Evolutionary conservation across 768 basidiomycete genomes (phyloP).

Genomic region (Mycena venus): DNA sequence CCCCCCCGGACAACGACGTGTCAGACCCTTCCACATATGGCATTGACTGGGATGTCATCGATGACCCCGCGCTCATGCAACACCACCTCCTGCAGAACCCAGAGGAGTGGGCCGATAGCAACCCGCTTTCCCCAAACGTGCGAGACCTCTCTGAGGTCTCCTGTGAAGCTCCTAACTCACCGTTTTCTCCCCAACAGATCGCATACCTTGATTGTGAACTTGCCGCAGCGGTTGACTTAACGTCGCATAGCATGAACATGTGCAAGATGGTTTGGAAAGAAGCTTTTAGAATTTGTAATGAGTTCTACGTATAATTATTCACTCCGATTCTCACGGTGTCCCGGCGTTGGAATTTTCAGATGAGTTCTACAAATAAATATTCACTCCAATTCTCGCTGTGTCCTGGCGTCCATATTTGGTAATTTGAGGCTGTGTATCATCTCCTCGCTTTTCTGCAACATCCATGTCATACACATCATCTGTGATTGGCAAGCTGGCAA

Average conservation of each 20-base stretch:
- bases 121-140: background rate
- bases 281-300: background rate
- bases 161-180: background rate
- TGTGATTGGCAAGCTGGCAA: too few relatives aligned
- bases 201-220: background rate
- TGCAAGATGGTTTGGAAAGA: background rate
- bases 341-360: too few relatives aligned
- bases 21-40: slow-evolving; percentile 21
- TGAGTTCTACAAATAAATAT: too few relatives aligned
- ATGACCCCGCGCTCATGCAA: background rate
- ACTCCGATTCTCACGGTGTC: too few relatives aligned
- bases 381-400: too few relatives aligned
- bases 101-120: background rate
- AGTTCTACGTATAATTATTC: too few relatives aligned
- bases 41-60: background rate
- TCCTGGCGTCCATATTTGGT: too few relatives aligned
- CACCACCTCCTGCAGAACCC: slow-evolving; percentile 4
- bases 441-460: too few relatives aligned
- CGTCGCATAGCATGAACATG: background rate
- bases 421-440: too few relatives aligned
- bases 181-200: background rate
- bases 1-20: background rate
- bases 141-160: background rate
- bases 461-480: too few relatives aligned
- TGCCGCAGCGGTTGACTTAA: background rate